These are phyloP conservation scores for Talaromyces thailandensis DNA, from an alignment of 495 filamentous ascomycete species.

Conservation along the genomic window DNA sequence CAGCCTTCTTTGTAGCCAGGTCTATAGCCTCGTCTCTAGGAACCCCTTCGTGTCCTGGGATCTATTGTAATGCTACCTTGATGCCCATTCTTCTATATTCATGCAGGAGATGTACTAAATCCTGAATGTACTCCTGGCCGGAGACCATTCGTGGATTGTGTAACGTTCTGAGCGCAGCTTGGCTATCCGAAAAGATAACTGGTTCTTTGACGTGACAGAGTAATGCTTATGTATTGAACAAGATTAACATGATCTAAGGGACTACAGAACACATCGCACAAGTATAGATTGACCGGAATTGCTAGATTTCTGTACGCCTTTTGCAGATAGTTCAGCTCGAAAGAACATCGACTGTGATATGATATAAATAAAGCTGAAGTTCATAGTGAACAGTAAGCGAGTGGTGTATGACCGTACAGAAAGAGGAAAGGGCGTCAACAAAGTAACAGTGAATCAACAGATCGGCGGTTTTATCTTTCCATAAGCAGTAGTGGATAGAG, in stretches of 20 bases:
- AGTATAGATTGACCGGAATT: background rate
- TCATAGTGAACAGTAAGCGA: background rate
- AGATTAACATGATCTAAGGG: background rate
- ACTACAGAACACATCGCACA: background rate
- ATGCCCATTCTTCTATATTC: background rate
- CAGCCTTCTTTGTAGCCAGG: slow-evolving; percentile 8
- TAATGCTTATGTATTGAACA: background rate
- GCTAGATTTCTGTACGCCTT: background rate
- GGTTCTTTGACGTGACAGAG: background rate
- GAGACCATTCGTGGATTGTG: background rate
- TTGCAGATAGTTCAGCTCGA: background rate
- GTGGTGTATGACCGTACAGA: background rate
- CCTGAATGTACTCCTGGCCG: background rate
- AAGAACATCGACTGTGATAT: background rate
- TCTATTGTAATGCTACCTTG: background rate
- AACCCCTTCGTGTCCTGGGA: slow-evolving; percentile 12
- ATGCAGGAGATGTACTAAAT: background rate
- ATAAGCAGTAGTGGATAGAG: background rate
- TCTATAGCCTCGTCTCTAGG: slow-evolving; percentile 11
- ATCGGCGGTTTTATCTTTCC: background rate
- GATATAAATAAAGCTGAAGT: background rate
- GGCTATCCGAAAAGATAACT: background rate
- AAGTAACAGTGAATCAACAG: background rate
- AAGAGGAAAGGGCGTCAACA: background rate
- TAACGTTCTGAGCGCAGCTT: slow-evolving; percentile 3